Evolutionary conservation across 768 basidiomycete species (phyloP).

Genomic region (Boletus rubescentipes): DNA sequence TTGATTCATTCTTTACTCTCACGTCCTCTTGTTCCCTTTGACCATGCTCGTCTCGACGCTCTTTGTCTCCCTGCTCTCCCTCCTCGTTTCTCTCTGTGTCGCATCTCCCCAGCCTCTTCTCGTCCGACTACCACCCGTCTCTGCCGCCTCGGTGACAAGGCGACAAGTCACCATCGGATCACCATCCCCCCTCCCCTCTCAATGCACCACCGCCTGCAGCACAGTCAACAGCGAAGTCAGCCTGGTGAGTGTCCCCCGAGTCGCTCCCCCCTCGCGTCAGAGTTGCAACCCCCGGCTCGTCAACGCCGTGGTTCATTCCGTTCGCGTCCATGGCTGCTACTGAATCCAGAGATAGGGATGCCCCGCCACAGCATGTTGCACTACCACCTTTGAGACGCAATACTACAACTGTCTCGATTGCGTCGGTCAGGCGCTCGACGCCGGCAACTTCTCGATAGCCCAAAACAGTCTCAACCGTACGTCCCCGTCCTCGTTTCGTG

Average conservation of each 20-base stretch:
- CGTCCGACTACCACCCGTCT: background rate
- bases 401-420: slow-evolving; percentile 47
- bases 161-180: slow-evolving; percentile 20
- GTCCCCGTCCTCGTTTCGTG: slow-evolving; percentile 10
- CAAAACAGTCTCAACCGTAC: slow-evolving; percentile 38
- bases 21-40: background rate
- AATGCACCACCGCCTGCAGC: slow-evolving; percentile 24
- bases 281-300: background rate
- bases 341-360: slow-evolving; percentile 32
- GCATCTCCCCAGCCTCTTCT: slow-evolving; percentile 5
- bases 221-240: slow-evolving; percentile 25
- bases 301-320: background rate
- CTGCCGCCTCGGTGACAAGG: background rate
- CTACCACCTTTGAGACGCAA: slow-evolving; percentile 35
- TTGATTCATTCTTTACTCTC: background rate
- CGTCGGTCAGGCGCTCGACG: slow-evolving; percentile 28
- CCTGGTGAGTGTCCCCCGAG: slow-evolving; percentile 15
- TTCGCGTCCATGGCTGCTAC: background rate
- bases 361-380: slow-evolving; percentile 38
- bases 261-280: background rate
- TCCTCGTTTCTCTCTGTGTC: background rate
- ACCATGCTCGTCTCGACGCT: slow-evolving; percentile 16
- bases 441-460: slow-evolving; percentile 26
- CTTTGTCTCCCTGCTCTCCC: background rate
- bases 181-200: slow-evolving; percentile 18